Evolutionary conservation across 306 rosid genomes (phyloP).

Genomic region (Heteromeles arbutifolia): DNA sequence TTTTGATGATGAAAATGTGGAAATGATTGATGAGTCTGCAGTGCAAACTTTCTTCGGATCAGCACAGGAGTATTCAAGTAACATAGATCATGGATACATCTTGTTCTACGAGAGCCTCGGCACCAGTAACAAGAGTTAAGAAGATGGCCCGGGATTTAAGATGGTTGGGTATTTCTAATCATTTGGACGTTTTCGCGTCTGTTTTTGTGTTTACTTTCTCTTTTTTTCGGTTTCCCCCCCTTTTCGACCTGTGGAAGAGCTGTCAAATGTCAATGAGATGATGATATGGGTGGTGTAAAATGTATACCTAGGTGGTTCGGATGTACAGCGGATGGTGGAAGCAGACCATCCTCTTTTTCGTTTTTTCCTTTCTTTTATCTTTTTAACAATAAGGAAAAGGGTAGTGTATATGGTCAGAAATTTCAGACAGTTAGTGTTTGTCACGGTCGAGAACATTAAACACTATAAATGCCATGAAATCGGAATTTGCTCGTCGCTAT

Average conservation of each 20-base stretch:
- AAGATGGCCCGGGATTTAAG: conserved; percentile 18
- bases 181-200: conserved; percentile 35
- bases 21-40: conserved; percentile 94
- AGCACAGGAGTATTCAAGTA: conserved; percentile 89
- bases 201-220: conserved; percentile 40
- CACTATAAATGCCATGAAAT: conserved; percentile 41
- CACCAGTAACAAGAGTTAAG: conserved; percentile 50
- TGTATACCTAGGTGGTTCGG: conserved; percentile 72
- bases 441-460: conserved; percentile 34
- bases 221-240: conserved; percentile 8
- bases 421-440: conserved; percentile 31
- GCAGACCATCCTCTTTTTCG: conserved; percentile 31
- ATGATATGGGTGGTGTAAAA: conserved; percentile 52
- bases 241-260: conserved; percentile 63
- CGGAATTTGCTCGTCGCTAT: conserved; percentile 22
- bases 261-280: conserved; percentile 48
- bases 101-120: conserved; percentile 91
- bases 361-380: not conserved
- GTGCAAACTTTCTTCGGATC: conserved; percentile 99
- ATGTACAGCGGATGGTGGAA: conserved; percentile 77
- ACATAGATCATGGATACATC: conserved; percentile 97
- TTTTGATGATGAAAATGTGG: conserved; percentile 96
- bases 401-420: conserved; percentile 48
- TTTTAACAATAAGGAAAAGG: conserved; percentile 56
- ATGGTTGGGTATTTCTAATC: conserved; percentile 41